phyloP scores from a whole-genome alignment of 1,139 yeast species.

The Schwanniomyces etchellsii region DNA sequence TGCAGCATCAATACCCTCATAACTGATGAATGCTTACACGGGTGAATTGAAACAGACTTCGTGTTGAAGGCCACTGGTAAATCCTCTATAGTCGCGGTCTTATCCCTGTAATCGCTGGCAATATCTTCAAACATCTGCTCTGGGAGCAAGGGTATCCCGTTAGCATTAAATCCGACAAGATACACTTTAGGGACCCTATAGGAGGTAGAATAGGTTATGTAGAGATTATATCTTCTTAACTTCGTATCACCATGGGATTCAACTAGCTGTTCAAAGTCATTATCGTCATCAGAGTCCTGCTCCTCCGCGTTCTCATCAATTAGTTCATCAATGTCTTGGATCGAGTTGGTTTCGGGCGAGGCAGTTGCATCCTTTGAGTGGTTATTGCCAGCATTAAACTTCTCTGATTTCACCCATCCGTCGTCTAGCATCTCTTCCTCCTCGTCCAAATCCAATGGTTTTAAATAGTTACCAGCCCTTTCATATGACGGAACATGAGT shows the following conservation, averaged over 20 bases:
- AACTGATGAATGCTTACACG: conserved; percentile 92
- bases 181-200: conserved; percentile 95
- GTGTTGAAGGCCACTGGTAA: conserved; percentile 79
- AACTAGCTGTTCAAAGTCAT: conserved; percentile 29
- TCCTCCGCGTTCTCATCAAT: conserved; percentile 32
- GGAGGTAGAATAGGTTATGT: conserved; percentile 88
- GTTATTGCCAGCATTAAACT: conserved; percentile 9
- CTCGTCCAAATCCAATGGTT: conserved; percentile 26
- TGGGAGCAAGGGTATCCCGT: conserved; percentile 84
- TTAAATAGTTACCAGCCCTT: conserved; percentile 59
- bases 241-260: conserved; percentile 20
- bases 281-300: conserved; percentile 28
- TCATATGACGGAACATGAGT: conserved; percentile 82
- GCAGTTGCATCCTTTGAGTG: conserved; percentile 5
- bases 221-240: conserved; percentile 76
- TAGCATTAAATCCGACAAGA: conserved; percentile 76
- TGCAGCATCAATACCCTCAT: conserved; percentile 81
- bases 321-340: conserved; percentile 32
- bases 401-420: conserved; percentile 50
- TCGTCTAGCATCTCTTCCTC: conserved; percentile 39
- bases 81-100: conserved; percentile 92
- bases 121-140: conserved; percentile 93
- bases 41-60: conserved; percentile 89
- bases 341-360: conserved; percentile 12
- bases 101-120: conserved; percentile 83